Percentiles rank a stretch among this genome's conserved stretches.
Conservation (phyloP, 179 eudicot genomes). For the Actinidia chinensis region DNA sequence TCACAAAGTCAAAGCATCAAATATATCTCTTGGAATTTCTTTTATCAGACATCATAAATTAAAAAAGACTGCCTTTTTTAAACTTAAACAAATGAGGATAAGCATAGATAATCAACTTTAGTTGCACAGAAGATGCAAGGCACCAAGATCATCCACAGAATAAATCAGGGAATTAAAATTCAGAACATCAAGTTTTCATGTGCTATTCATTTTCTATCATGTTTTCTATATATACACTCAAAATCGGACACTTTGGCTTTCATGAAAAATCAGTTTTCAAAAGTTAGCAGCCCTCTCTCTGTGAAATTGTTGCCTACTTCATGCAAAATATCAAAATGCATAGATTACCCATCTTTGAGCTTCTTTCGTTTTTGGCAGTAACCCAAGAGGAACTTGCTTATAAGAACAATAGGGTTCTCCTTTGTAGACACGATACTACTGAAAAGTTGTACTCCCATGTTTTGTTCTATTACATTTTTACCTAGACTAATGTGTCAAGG, state of each 20-base stretch:
- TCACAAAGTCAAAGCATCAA: neutral
- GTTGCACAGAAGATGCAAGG: slow-evolving; percentile 7
- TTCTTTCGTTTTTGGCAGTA: neutral
- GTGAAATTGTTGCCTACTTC: neutral
- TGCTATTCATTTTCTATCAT: neutral
- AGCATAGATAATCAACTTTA: neutral
- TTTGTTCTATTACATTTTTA: neutral
- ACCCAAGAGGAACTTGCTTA: neutral
- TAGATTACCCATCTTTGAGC: neutral
- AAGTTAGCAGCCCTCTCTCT: neutral
- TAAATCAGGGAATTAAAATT: neutral
- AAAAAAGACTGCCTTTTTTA: neutral
- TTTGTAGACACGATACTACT: too few species aligned
- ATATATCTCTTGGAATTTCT: neutral
- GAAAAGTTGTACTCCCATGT: neutral
- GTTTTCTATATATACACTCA: neutral
- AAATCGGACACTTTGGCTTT: neutral
- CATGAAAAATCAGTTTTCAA: neutral
- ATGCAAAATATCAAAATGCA: too few species aligned
- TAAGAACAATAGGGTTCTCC: neutral
- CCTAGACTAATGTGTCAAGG: neutral
- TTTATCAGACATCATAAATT: neutral
- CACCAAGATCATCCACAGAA: neutral
- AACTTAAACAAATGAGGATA: neutral
- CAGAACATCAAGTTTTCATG: neutral